Base-by-base conservation (phyloP, 192 early-diverging fungal genomes). In the Cetraspora pellucida region DNA sequence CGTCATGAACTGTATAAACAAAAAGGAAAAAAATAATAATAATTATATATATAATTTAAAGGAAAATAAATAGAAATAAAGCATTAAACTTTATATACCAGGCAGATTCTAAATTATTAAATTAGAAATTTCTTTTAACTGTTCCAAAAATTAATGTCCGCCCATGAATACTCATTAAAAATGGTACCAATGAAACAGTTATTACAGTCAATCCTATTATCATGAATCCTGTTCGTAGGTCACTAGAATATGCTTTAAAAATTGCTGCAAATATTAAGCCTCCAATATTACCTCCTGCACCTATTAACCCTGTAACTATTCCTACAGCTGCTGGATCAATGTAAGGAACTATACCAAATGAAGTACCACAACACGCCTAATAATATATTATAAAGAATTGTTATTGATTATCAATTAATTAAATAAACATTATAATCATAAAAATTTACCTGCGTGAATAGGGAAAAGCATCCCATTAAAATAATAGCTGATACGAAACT, bases 271-370 rank as follows among this genome's bases (percentile, higher is more conserved):
- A 91, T 14, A 92, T 46, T 28, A 88, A 81, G 4, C 89, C 90
- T 4, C 90, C 90, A 21, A 88, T 2, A 54, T 87, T 91, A 31
- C 90, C 90, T 21, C 85, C 87, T 19, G 90, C 89, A n/a, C 90
- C 90, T 60, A 91, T 82, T 27, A 91, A 80, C n/a, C 90, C 90
- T 27, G 86, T 83, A 1, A 83, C 82, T 1, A 78, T 70, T 14
- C 90, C 90, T 57, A 77, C 82, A 54, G 72, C 79, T 21, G 54
- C 61, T 5, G 84, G 81, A 65, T 82, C 84, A 37, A 88, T 79
- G 73, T 83, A 88, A 17, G 90, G 88, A n/a, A 92, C 90, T 25
- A 91, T 78, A 66, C 82, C 88, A 68, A 87, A 91, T 28, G 87
- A 88, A 14, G 90, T 75, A 1, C 90, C 90, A 68, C 83, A 85